Conservation (phyloP, 805 yeast genomes). For the Debaryomyces hansenii region DNA sequence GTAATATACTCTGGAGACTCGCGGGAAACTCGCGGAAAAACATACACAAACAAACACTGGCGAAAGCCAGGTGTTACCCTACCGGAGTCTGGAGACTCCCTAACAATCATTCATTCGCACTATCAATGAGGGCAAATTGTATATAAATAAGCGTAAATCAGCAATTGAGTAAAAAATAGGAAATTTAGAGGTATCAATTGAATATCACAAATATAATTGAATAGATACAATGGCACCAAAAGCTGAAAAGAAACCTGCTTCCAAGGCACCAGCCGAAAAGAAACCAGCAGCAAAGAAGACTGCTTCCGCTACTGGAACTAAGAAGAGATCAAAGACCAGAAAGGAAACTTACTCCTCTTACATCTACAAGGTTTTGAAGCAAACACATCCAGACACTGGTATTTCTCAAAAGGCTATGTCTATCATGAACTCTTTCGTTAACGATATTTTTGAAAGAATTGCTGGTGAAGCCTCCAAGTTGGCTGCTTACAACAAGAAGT, state of each 20-base stretch:
- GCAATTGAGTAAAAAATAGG: neutral
- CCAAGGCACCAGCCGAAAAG: slow-evolving; percentile 97
- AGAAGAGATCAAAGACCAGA: slow-evolving; percentile 94
- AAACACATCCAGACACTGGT: slow-evolving; percentile 99
- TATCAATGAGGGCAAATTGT: slow-evolving; percentile 2
- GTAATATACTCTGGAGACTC: neutral
- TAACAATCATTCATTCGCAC: neutral
- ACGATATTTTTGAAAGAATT: slow-evolving; percentile 97
- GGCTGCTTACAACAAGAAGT: slow-evolving; percentile 98
- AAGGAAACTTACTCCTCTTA: slow-evolving; percentile 98
- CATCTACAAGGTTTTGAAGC: slow-evolving; percentile 97
- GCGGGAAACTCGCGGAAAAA: neutral
- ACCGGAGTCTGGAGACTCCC: neutral
- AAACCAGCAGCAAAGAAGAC: slow-evolving; percentile 90
- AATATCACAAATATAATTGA: neutral
- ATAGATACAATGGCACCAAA: slow-evolving; percentile 59
- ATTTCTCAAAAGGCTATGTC: slow-evolving; percentile 98
- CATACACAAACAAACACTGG: neutral
- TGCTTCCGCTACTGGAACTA: slow-evolving; percentile 70
- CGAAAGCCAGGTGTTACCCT: neutral
- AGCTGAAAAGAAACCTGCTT: slow-evolving; percentile 79
- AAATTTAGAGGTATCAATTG: neutral
- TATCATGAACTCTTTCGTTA: slow-evolving; percentile 96
- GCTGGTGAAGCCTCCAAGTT: slow-evolving; percentile 97
- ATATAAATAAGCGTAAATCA: slow-evolving; percentile 10